Percentiles rank a stretch among this genome's conserved stretches.
Evolutionary conservation across 768 basidiomycete genomes (phyloP).

Genomic region (Suillus lakei): DNA sequence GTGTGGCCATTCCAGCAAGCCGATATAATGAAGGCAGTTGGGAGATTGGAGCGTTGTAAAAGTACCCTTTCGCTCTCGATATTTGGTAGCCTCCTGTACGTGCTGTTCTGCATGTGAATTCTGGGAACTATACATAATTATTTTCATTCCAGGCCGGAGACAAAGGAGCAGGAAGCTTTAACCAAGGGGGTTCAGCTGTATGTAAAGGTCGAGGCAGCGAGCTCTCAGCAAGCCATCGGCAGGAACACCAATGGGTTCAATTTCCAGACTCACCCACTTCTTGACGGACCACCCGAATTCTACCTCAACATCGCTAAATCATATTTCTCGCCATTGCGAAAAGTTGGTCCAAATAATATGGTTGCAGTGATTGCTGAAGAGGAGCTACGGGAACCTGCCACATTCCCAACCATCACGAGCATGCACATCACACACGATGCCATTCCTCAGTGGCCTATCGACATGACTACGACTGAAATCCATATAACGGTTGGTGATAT

Average conservation of each 20-base stretch:
- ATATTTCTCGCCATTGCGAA: no score
- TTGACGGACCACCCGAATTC: no score
- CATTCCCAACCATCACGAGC: slow-evolving; percentile 54
- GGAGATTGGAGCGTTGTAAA: neutral
- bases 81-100: neutral
- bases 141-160: neutral
- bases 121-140: neutral
- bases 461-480: slow-evolving; percentile 39
- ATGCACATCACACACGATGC: slow-evolving; percentile 60
- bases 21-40: neutral
- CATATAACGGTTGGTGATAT: slow-evolving; percentile 64
- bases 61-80: neutral
- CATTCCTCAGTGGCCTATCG: slow-evolving; percentile 64
- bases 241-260: no score
- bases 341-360: no score
- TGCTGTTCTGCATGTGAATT: neutral
- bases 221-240: no score
- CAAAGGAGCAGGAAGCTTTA: neutral
- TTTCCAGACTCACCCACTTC: no score
- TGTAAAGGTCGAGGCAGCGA: neutral
- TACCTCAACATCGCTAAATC: no score
- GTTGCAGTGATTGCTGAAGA: slow-evolving; percentile 47
- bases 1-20: neutral
- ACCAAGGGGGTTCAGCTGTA: neutral
- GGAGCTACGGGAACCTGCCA: slow-evolving; percentile 56